Conservation (phyloP, 2,329 filamentous ascomycete species). For the Sclerotinia subarctica region DNA sequence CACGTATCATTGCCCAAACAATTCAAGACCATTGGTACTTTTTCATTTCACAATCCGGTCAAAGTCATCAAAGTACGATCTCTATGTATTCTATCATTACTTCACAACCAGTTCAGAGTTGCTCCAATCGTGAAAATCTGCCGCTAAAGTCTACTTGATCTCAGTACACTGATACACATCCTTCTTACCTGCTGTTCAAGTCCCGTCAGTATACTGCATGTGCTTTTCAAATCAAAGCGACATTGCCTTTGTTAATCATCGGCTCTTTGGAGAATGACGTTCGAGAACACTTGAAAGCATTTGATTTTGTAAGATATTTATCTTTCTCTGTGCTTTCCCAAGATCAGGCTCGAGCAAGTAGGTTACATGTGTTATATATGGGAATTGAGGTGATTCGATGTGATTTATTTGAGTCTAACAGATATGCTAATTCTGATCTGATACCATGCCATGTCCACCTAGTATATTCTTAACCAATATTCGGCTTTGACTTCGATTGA, state of each 20-base stretch:
- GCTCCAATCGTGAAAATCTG: too few species aligned
- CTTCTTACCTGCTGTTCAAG: not conserved
- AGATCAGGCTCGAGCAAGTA: not conserved
- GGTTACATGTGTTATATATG: not conserved
- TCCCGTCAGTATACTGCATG: not conserved
- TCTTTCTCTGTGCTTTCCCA: not conserved
- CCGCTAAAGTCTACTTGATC: not conserved
- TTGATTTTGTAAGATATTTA: not conserved
- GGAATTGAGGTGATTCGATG: not conserved
- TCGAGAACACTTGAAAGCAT: not conserved
- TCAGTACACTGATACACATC: not conserved
- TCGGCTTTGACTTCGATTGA: not conserved
- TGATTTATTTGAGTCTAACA: not conserved
- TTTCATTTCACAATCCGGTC: not conserved
- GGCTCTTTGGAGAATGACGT: not conserved
- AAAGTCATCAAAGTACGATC: not conserved
- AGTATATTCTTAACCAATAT: not conserved
- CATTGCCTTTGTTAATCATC: not conserved
- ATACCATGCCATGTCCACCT: not conserved
- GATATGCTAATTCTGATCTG: not conserved
- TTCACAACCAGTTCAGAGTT: not conserved
- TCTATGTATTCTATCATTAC: not conserved
- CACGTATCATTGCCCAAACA: not conserved
- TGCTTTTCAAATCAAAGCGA: not conserved
- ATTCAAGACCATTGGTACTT: slow-evolving; percentile 2